phyloP scores from a whole-genome alignment of 2,329 filamentous ascomycete genomes.

The Orbilia quercus region DNA sequence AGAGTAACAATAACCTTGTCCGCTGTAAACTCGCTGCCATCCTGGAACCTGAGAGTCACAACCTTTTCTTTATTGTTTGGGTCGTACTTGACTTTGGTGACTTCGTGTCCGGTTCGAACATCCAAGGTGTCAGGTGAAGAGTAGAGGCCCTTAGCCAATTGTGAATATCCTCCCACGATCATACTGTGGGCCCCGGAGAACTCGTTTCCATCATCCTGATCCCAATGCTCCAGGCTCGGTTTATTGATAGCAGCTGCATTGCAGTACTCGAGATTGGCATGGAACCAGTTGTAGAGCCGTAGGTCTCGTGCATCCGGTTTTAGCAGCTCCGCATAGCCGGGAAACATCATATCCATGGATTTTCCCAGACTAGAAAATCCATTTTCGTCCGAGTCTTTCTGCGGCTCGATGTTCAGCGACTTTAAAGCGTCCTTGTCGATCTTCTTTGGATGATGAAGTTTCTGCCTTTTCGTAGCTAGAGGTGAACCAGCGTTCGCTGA shows the following conservation, averaged over 20 bases:
- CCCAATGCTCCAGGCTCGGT: conserved; percentile 90
- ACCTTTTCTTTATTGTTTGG: conserved; percentile 62
- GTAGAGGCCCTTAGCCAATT: conserved; percentile 86
- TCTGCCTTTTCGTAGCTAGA: conserved; percentile 23
- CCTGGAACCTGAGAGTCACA: conserved; percentile 60
- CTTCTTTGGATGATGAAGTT: not conserved
- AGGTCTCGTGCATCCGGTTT: conserved; percentile 87
- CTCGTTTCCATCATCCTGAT: conserved; percentile 97
- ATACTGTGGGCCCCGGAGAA: conserved; percentile 96
- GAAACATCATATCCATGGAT: conserved; percentile 91
- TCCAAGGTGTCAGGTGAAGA: conserved; percentile 80
- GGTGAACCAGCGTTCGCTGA: conserved; percentile 45
- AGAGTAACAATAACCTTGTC: conserved; percentile 91
- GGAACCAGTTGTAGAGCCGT: conserved; percentile 94
- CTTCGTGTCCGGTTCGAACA: conserved; percentile 77
- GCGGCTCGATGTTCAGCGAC: conserved; percentile 70
- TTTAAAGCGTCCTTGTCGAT: conserved; percentile 21
- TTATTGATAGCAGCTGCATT: conserved; percentile 89
- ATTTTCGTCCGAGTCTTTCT: conserved; percentile 71
- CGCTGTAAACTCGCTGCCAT: conserved; percentile 76
- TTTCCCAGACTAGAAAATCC: conserved; percentile 80
- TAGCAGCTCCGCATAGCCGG: conserved; percentile 84
- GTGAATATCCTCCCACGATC: conserved; percentile 92
- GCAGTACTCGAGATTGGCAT: conserved; percentile 97
- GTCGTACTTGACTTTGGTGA: conserved; percentile 75